Evolutionary conservation across 441 rosid species (phyloP).

Genomic region (Adansonia madagascariensis): DNA sequence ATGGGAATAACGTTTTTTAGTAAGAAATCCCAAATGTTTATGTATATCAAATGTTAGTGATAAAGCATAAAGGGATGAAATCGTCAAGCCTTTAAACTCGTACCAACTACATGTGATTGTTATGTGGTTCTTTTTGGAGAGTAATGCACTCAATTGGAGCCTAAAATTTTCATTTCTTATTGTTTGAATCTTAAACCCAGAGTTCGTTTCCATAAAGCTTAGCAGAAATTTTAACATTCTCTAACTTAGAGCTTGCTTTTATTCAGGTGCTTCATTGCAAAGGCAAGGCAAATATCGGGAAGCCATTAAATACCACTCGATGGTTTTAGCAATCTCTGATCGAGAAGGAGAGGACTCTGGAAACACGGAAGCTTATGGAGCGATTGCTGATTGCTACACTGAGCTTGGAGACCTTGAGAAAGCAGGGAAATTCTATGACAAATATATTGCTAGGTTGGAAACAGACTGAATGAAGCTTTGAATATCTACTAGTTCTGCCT

Average conservation of each 20-base stretch:
- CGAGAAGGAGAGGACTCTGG: conserved; percentile 85
- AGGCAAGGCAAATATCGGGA: conserved; percentile 83
- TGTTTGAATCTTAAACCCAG: neutral
- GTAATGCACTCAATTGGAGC: neutral
- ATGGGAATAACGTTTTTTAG: neutral
- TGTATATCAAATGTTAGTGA: neutral
- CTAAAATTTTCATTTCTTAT: neutral
- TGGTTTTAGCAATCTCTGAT: conserved; percentile 79
- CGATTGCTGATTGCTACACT: conserved; percentile 94
- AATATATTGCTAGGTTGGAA: conserved; percentile 79
- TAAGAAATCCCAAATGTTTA: neutral
- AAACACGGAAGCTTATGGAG: conserved; percentile 91
- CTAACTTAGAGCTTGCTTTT: neutral
- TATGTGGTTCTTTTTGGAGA: neutral
- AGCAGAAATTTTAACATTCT: neutral
- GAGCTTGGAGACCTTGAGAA: conserved; percentile 91
- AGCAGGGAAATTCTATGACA: conserved; percentile 83
- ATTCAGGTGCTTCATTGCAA: conserved; percentile 81
- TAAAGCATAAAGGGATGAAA: neutral
- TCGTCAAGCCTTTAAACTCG: neutral
- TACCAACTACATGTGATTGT: neutral
- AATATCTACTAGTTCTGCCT: neutral
- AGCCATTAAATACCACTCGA: conserved; percentile 75
- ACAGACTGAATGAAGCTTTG: conserved; percentile 47
- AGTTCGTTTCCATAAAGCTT: neutral